Percentiles rank a stretch among this genome's conserved stretches.
phyloP scores from a whole-genome alignment of 2,329 filamentous ascomycete genomes.

The Xylaria digitata region DNA sequence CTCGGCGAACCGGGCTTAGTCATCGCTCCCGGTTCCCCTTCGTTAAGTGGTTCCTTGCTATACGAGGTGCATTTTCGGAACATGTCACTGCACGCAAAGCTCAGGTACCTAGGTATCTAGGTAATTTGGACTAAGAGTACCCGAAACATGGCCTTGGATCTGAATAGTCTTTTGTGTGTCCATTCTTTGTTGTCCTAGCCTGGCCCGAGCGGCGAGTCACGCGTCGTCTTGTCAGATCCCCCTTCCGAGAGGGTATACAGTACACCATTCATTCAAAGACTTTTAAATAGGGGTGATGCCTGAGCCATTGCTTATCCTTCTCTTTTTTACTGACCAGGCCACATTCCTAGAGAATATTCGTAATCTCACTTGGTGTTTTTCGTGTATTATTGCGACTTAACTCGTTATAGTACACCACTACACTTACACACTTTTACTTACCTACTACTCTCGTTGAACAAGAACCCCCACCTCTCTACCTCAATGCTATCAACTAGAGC shows the following conservation, averaged over 20 bases:
- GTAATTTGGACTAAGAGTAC: no score
- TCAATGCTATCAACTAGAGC: conserved; percentile 50
- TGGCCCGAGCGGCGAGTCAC: not conserved
- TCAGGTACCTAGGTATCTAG: no score
- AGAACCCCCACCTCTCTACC: conserved; percentile 6
- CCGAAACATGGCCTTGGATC: conserved; percentile 9
- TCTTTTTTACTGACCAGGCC: conserved; percentile 20
- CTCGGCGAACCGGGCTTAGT: conserved; percentile 19
- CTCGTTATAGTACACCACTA: not conserved
- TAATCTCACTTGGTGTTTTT: conserved; percentile 1
- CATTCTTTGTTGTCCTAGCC: conserved; percentile 10
- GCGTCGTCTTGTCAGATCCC: conserved; percentile 22
- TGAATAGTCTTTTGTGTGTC: not conserved
- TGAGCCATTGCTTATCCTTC: conserved; percentile 13
- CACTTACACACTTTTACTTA: conserved; percentile 5
- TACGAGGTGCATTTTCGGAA: conserved; percentile 31
- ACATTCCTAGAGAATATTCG: conserved; percentile 15
- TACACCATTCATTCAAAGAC: not conserved
- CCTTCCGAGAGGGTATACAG: conserved; percentile 9
- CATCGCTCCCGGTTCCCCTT: not conserved
- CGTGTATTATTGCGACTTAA: conserved; percentile 4
- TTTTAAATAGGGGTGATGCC: conserved; percentile 24
- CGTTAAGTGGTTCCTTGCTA: conserved; percentile 30
- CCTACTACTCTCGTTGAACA: conserved; percentile 19
- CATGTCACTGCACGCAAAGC: no score